A percentile compares a stretch with the other conserved stretches of the same genome.
Evolutionary conservation across 2,329 filamentous ascomycete species (phyloP).

Genomic region (Dactylonectria estremocensis): DNA sequence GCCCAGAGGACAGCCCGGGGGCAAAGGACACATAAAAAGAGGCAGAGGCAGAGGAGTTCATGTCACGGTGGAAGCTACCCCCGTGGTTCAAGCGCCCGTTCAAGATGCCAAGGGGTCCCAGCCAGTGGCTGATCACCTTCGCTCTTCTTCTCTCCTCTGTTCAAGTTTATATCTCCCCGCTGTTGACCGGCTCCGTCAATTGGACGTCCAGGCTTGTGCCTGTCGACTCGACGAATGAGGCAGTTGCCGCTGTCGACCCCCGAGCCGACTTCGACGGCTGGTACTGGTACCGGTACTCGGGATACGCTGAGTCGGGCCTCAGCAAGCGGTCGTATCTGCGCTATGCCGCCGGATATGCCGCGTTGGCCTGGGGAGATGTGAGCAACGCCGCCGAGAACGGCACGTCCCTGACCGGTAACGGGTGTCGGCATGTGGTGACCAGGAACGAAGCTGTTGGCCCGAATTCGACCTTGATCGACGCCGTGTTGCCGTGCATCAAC

Average conservation of each 20-base stretch:
- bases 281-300: neutral
- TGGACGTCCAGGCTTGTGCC: neutral
- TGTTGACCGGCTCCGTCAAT: neutral
- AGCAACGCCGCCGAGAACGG: neutral
- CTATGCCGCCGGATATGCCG: no score
- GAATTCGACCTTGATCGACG: conserved; percentile 2
- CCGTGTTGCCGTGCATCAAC: conserved; percentile 13
- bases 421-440: neutral
- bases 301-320: neutral
- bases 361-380: neutral
- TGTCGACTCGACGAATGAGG: neutral
- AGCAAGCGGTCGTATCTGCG: neutral
- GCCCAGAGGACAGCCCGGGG: no score
- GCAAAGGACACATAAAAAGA: no score
- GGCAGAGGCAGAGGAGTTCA: neutral
- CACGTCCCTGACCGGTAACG: neutral
- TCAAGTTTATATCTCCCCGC: neutral
- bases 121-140: neutral
- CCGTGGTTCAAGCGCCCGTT: neutral
- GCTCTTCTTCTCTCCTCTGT: neutral
- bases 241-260: no score
- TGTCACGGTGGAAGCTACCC: neutral
- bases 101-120: neutral
- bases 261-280: neutral
- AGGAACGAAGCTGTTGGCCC: neutral